Conservation (phyloP, 805 yeast genomes). For the Candida arabinofermentans region DNA sequence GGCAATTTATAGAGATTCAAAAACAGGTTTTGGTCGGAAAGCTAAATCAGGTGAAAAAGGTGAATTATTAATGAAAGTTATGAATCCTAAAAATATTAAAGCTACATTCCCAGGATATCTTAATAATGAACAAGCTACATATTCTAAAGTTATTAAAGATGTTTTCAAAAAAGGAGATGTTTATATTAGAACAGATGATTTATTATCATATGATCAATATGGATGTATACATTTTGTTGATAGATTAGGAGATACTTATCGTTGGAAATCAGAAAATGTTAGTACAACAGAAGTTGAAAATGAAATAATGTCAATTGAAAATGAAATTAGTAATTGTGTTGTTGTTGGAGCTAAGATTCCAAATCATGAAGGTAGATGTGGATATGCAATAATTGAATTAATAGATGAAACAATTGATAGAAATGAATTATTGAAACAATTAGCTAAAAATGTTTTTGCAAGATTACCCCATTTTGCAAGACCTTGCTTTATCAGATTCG, state of each 20-base stretch:
- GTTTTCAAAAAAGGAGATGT: conserved; percentile 87
- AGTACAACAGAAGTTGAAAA: conserved; percentile 92
- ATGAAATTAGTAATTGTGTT: conserved; percentile 58
- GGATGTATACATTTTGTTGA: conserved; percentile 82
- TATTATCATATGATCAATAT: conserved; percentile 62
- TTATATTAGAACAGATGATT: conserved; percentile 86
- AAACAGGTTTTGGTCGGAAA: conserved; percentile 54
- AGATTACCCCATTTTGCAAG: conserved; percentile 80
- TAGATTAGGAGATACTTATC: conserved; percentile 89
- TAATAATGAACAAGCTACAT: conserved; percentile 75
- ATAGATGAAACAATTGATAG: conserved; percentile 25
- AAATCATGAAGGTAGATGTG: conserved; percentile 91
- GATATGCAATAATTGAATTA: conserved; percentile 74
- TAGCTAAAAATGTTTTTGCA: conserved; percentile 33
- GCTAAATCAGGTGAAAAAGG: conserved; percentile 71
- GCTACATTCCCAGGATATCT: conserved; percentile 85
- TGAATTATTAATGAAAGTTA: conserved; percentile 75
- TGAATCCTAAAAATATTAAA: conserved; percentile 57
- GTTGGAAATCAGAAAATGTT: conserved; percentile 97
- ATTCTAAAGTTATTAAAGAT: conserved; percentile 66
- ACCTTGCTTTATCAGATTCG: conserved; percentile 77
- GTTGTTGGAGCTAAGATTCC: conserved; percentile 88
- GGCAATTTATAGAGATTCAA: conserved; percentile 63
- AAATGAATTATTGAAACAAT: conserved; percentile 33
- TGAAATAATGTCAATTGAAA: conserved; percentile 43